Percentiles rank a stretch among this genome's conserved stretches.
phyloP scores from a whole-genome alignment of 306 rosid species.

The Mucuna pruriens region DNA sequence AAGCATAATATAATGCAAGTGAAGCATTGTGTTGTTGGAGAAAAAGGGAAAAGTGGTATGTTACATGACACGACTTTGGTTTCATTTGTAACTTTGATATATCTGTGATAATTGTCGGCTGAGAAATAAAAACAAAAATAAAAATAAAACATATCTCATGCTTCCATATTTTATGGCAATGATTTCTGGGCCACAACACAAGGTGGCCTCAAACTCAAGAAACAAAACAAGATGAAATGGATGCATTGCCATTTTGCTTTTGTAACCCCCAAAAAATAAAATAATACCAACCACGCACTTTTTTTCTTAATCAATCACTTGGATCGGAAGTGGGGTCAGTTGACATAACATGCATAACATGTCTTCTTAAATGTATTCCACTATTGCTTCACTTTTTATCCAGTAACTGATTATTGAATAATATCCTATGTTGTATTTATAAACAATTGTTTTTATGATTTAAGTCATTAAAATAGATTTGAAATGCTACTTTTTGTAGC shows the following conservation, averaged over 20 bases:
- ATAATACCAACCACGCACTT: background rate
- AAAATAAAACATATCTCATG: conserved; percentile 5
- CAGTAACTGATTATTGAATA: background rate
- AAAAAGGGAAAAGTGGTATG: background rate
- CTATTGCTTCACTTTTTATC: conserved; percentile 3
- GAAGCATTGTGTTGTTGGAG: background rate
- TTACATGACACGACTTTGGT: conserved; percentile 3
- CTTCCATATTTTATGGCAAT: conserved; percentile 13
- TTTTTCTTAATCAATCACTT: background rate
- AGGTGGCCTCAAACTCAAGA: background rate
- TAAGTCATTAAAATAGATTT: background rate
- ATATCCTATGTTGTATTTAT: background rate
- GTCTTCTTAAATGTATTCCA: background rate
- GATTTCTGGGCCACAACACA: conserved; percentile 8
- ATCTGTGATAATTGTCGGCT: conserved; percentile 10
- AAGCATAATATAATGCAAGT: background rate
- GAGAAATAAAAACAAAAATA: too few relatives aligned
- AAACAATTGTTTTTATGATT: background rate
- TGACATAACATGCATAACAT: background rate
- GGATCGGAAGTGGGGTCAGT: background rate
- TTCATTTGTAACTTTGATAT: background rate
- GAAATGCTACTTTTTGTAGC: background rate
- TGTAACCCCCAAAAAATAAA: background rate
- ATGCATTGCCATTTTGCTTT: background rate
- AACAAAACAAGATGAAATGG: background rate